A percentile compares a stretch with the other conserved stretches of the same genome.
Conservation (phyloP, 2,329 filamentous ascomycete species). For the Monosporascus cannonballus region DNA sequence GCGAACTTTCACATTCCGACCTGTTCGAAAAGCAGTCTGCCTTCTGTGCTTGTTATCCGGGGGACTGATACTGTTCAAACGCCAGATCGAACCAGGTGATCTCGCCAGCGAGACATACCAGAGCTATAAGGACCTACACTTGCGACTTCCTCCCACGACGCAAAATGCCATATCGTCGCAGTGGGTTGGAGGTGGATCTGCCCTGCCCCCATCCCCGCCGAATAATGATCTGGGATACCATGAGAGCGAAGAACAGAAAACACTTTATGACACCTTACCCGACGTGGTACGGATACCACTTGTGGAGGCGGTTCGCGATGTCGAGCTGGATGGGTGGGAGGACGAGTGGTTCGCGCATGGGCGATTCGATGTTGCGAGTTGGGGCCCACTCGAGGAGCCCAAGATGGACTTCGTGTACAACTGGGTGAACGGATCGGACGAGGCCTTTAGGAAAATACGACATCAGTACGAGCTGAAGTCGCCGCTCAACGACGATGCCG, state of each 20-base stretch:
- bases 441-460: conserved; percentile 29
- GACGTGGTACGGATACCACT: not conserved
- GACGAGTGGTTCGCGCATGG: conserved; percentile 34
- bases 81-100: not conserved
- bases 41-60: not conserved
- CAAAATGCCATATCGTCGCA: not conserved
- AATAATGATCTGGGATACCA: not conserved
- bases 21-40: not conserved
- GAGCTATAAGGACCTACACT: not conserved
- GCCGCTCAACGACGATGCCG: conserved; percentile 32
- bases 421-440: conserved; percentile 38
- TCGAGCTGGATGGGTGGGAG: conserved; percentile 21
- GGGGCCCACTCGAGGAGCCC: conserved; percentile 28
- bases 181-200: not conserved
- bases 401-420: conserved; percentile 39
- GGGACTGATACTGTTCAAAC: not conserved
- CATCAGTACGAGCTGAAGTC: conserved; percentile 33
- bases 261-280: not conserved
- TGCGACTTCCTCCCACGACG: not conserved
- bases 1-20: not conserved
- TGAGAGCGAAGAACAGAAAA: not conserved
- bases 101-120: not conserved
- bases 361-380: conserved; percentile 22
- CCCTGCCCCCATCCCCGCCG: not conserved
- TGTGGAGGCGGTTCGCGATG: not conserved